Evolutionary conservation across 2,329 filamentous ascomycete genomes (phyloP), one percentile per base, ranked within the genome.

Genomic region (Rhynchosporium graminicola): DNA sequence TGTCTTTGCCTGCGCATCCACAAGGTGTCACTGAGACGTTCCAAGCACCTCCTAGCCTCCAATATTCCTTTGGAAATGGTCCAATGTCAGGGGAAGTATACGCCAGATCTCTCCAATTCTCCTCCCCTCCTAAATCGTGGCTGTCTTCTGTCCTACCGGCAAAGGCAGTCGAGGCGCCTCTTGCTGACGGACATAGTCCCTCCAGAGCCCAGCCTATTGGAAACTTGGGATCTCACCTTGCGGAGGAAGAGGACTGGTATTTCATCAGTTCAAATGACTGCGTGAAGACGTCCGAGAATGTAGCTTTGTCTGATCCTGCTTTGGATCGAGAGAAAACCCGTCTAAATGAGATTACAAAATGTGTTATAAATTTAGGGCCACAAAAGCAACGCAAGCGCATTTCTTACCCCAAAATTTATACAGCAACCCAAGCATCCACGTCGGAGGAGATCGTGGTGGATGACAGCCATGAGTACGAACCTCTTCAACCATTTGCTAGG

Each of bases 401-500:
- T 15, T 36, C 46, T 9, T 50, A 51, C 38, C 2, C 36, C 20
- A 51, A 59, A 26, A 10, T 26, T 42, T 45, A 43, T n/a, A 9
- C 33, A 31, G 47, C 26, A 13, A 45, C 29, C 29, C 36, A 59
- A 2, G n/a, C 46, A 36, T 45, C 57, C 6, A 51, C 26, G 9
- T 31, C 8, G 6, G 29, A 45, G n/a, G 43, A 42, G 38, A 46
- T 50, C 5, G 43, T 60, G 6, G 31, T 68, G 13, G 67, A 74
- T 43, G 70, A 72, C 51, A 70, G 63, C 28, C 63, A 71, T 42
- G 71, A 74, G 58, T 72, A 72, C 46, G 43, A 64, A 36, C 70
- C 57, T 66, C 65, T 72, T 2, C 75, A 74, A 38, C 79, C 80
- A 0, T 83, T 86, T 62, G 76, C 78, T 6, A 79, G 85, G 29